Base-by-base conservation (phyloP, 139 green algal genomes). In the Astrephomene gubernaculifera region DNA sequence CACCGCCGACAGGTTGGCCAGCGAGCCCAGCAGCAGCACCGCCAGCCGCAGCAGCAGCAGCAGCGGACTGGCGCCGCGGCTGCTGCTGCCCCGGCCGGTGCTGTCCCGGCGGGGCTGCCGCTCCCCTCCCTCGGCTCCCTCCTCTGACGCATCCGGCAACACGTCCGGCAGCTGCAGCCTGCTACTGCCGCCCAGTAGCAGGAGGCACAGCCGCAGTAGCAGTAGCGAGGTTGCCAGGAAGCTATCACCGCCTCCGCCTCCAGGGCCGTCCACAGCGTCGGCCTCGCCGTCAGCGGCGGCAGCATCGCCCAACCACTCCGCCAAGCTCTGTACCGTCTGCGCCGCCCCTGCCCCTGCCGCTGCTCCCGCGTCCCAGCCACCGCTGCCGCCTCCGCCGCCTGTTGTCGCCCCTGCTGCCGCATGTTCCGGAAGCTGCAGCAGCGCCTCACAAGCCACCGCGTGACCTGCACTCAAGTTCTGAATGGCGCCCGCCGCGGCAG, bases 131-230 rank as follows among this genome's bases (percentile, higher is more conserved):
- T 29, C 17, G n/a, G n/a, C 38, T 71, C 57, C 41, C 39, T 10
- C 29, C 63, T 39, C 49, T 67, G 36, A 24, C 31, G 44, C 44
- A 6, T 39, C 44, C 3, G 64, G 79, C 79, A 78, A 33, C 10
- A 67, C 25, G 80, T 76, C 80, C 22, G 80, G 49, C 35, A 76
- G 49, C 67, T 78, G 67, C 65, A 86, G 53, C 0, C 76, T 22
- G 39, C 60, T 63, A 2, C 22, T 6, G 1, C 76, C 76, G 29
- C 61, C 60, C 29, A 83, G 60, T 29, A 83, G 60, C 76, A 73
- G 76, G 43, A 64, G 44, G 76, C 76, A 83, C 19, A 41, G 60
- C 60, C 39, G 61, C 57, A 83, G 76, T 60, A 83, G 76, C 31
- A 35, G 60, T n/a, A 83, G 43, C 2, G 29, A 14, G 8, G 76